Evolutionary conservation across 2,329 filamentous ascomycete genomes (phyloP), one percentile per base, ranked within the genome.

Genomic region (Neonectria hederae): DNA sequence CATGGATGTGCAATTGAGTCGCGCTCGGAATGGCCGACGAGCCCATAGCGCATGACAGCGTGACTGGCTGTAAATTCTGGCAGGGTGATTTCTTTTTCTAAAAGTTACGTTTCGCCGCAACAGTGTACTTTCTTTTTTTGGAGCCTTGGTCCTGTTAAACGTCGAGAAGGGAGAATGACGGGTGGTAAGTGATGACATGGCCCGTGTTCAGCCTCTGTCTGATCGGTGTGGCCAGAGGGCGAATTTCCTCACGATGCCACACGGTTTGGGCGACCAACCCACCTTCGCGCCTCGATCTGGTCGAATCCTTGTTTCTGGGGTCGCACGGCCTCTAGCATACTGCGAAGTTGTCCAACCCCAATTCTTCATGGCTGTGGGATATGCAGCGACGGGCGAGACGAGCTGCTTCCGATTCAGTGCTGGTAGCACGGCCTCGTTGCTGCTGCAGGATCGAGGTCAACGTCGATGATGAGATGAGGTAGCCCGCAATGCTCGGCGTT

Each of bases 1-100:
- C 48, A 21, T 72, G 68, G 64, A 49, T 40, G 26, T 65, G 68
- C 63, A 66, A 67, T 70, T 19, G 54, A 61, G 60, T 51, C 45
- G 46, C 53, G n/a, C 32, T 59, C 71, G 71, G 71, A 45, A 65
- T 70, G 69, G 61, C 71, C 65, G 71, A 70, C 49, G 43, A 57
- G 38, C 43, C 30, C 59, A 53, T 58, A 42, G 38, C 38, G 59
- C 40, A 55, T 54, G 57, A 54, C 48, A 54, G 46, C 63, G 55
- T 58, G 54, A 49, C 45, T 53, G 21, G 52, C 28, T 48, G 52
- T 40, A 38, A 40, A 43, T 26, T 40, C 22, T 55, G 49, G 49
- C 24, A 28, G 48, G 13, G 42, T 42, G 45, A 51, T 59, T 65
- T 52, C 53, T 65, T 46, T 65, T 56, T 56, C 53, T 59, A 63